Percentiles rank a stretch among this genome's conserved stretches.
These are phyloP conservation scores for Apiotrichum veenhuisii DNA, from an alignment of 1,284 basidiomycete species.

Conservation along the genomic window DNA sequence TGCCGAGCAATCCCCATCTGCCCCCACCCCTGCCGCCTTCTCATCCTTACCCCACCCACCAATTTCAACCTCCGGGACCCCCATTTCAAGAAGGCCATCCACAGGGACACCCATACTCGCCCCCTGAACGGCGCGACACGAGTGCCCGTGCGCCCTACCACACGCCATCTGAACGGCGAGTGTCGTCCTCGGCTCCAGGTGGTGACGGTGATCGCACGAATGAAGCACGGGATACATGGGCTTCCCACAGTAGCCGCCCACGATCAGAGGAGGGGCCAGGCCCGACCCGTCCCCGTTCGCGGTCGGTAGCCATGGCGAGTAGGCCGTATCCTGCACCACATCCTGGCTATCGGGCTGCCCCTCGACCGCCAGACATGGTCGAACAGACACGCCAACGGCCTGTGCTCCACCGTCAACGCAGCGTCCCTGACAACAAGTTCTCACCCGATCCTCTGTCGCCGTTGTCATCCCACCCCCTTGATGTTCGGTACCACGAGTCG, in stretches of 20 bases:
- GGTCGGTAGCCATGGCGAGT: not conserved
- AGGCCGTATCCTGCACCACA: not conserved
- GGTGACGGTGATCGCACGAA: not conserved
- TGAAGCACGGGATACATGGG: not conserved
- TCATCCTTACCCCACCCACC: not conserved
- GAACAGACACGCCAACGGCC: not conserved
- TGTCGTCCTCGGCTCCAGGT: not conserved
- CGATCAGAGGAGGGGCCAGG: not conserved
- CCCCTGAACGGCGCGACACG: not conserved
- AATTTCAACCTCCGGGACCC: not conserved
- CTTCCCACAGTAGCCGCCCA: not conserved
- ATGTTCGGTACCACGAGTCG: not conserved
- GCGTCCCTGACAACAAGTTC: not conserved
- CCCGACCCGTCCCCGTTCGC: not conserved
- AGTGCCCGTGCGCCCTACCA: not conserved
- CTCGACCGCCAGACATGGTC: not conserved
- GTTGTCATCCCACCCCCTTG: not conserved
- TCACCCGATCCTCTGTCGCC: not conserved
- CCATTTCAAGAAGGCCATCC: not conserved
- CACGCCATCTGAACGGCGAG: not conserved
- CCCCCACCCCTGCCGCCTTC: not conserved
- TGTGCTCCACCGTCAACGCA: not conserved
- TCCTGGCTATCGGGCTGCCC: not conserved
- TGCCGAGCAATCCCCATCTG: not conserved
- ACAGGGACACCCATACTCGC: not conserved